Base-by-base conservation (phyloP, 2,329 filamentous ascomycete genomes). In the Ascochyta rabiei region DNA sequence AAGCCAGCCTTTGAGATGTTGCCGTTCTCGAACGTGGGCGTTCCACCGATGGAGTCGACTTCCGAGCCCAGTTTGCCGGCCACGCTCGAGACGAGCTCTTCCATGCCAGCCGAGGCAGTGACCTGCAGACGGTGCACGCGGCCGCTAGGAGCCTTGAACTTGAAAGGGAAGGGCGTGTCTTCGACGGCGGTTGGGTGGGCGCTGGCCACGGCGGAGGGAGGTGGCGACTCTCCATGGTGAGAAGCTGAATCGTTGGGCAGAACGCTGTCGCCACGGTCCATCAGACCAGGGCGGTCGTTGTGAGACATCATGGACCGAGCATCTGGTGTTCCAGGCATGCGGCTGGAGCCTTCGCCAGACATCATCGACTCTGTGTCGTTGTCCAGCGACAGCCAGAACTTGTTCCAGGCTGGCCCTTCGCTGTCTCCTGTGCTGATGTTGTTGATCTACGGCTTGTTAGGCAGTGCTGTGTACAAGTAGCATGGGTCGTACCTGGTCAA, bases 361-460 rank as follows among this genome's bases (percentile, higher is more conserved):
- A 98, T 87, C 83, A 96, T 89, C 2, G 95, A 99, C 77, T 98
- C 95, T 13, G 93, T 93, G 75, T 96, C 93, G 67, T 96, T 87
- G 75, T 98, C 86, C 67, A 99, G 87, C 0, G 95, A 98, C 63
- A 98, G 82, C 95, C 95, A 99, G 80, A 99, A 99, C 77, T 98
- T 99, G 81, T 97, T 98, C 95, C 95, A 99, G 6, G 95, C 95
- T 5, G 95, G 95, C 0, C 95, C 95, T 77, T 99, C 95, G 66
- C 86, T 91, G 72, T 96, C 93, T 37, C 86, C 85, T 48, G 88
- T 92, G 35, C 85, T 87, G 88, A 99, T 98, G 55, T 91, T 92
- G 80, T 98, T 98, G 71, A 89, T 87, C 83, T 88, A 37, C 0
- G 45, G 15, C 26, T 39, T 42, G 46, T 66, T 43, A 67, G 59